Conservation (phyloP, 2,329 filamentous ascomycete genomes). For the Thielaviopsis musarum region DNA sequence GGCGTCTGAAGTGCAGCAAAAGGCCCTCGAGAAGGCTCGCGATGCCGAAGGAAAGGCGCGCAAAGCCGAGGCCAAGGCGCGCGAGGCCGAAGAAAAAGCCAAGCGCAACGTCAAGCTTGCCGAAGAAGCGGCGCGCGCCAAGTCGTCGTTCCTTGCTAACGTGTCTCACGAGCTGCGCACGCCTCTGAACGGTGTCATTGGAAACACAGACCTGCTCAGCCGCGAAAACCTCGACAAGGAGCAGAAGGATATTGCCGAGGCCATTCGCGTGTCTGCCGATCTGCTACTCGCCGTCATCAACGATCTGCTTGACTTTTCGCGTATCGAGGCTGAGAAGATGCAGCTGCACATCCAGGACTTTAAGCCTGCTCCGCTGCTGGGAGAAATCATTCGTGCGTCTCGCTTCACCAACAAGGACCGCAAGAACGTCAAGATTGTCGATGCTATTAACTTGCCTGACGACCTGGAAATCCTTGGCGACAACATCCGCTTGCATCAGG, state of each 20-base stretch:
- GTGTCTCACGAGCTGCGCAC: constrained; percentile 70
- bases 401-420: constrained; percentile 50
- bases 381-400: constrained; percentile 47
- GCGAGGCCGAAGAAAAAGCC: constrained; percentile 54
- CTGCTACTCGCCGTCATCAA: constrained; percentile 85
- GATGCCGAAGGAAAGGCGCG: constrained; percentile 16
- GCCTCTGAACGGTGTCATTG: constrained; percentile 75
- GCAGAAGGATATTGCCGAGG: constrained; percentile 73
- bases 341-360: constrained; percentile 60
- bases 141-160: constrained; percentile 64
- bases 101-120: constrained; percentile 66
- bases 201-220: constrained; percentile 68
- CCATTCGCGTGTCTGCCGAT: constrained; percentile 72
- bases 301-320: constrained; percentile 89
- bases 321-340: constrained; percentile 78
- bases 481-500: constrained; percentile 49
- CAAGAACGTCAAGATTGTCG: constrained; percentile 45
- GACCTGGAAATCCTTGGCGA: constrained; percentile 50
- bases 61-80: constrained; percentile 4
- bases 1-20: constrained; percentile 64
- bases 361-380: constrained; percentile 49
- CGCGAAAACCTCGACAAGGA: constrained; percentile 61
- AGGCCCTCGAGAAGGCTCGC: constrained; percentile 52
- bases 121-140: constrained; percentile 68
- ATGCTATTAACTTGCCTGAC: constrained; percentile 58